Conservation (phyloP, 2,329 filamentous ascomycete species). For the Fonsecaea pedrosoi region DNA sequence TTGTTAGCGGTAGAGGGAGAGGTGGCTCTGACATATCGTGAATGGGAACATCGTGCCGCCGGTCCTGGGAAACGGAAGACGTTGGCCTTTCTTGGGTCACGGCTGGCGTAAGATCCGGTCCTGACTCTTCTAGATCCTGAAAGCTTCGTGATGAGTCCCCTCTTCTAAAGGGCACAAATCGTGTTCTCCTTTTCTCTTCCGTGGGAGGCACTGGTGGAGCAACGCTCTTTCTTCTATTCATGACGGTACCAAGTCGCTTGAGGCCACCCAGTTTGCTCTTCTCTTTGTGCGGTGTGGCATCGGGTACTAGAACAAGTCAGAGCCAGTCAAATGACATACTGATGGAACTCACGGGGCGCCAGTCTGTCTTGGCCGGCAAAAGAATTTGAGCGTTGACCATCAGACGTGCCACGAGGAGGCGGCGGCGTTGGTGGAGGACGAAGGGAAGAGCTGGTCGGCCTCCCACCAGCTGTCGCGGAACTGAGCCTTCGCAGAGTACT, state of each 20-base stretch:
- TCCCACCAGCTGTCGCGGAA: conserved; percentile 41
- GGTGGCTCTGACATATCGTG: conserved; percentile 20
- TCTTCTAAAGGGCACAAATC: conserved; percentile 52
- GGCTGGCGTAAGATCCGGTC: conserved; percentile 39
- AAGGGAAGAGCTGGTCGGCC: conserved; percentile 40
- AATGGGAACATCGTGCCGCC: conserved; percentile 26
- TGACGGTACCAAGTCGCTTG: conserved; percentile 56
- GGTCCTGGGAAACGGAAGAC: conserved; percentile 30
- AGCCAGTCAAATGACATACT: not conserved
- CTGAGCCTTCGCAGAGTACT: conserved; percentile 51
- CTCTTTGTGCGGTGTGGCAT: conserved; percentile 52
- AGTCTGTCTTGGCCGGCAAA: conserved; percentile 50
- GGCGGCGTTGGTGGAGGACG: conserved; percentile 47
- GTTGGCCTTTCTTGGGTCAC: conserved; percentile 27
- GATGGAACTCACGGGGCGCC: conserved; percentile 46
- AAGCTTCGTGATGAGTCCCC: conserved; percentile 48
- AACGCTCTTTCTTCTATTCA: conserved; percentile 55
- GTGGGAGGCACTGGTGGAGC: conserved; percentile 46
- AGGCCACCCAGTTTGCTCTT: conserved; percentile 53
- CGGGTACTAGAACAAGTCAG: conserved; percentile 43
- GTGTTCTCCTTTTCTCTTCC: conserved; percentile 50
- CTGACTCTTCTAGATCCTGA: conserved; percentile 41
- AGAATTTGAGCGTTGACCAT: conserved; percentile 58
- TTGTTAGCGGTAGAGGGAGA: conserved; percentile 21
- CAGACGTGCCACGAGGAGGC: conserved; percentile 55